Evolutionary conservation across 768 basidiomycete genomes (phyloP).

Genomic region (Daedaleopsis sinensis): DNA sequence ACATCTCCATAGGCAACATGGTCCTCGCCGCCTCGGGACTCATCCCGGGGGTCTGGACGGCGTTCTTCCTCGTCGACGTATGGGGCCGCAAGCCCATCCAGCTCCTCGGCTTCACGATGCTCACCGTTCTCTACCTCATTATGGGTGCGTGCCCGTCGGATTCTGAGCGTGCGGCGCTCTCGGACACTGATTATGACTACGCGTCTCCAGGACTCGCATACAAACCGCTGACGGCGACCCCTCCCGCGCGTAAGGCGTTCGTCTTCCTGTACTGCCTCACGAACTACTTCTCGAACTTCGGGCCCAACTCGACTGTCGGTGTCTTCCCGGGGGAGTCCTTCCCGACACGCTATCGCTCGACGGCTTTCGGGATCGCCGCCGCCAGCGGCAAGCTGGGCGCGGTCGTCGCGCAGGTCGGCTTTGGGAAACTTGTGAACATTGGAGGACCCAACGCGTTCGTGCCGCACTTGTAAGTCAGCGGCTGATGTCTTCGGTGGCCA

Average conservation of each 20-base stretch:
- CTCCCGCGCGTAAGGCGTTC: slow-evolving; percentile 55
- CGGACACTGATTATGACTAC: too few species aligned
- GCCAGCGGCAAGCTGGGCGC: slow-evolving; percentile 85
- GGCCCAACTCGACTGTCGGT: slow-evolving; percentile 81
- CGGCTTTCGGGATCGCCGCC: slow-evolving; percentile 82
- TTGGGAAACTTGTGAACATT: slow-evolving; percentile 67
- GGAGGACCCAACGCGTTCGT: slow-evolving; percentile 65
- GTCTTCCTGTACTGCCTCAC: slow-evolving; percentile 84
- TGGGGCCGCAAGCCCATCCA: slow-evolving; percentile 78
- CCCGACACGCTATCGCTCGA: slow-evolving; percentile 88
- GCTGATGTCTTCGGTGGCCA: slow-evolving; percentile 26
- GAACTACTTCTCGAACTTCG: slow-evolving; percentile 91
- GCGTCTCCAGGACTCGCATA: slow-evolving; percentile 61
- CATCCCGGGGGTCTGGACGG: slow-evolving; percentile 79
- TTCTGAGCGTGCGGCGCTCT: background rate
- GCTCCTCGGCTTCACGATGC: slow-evolving; percentile 38
- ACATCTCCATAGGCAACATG: slow-evolving; percentile 74
- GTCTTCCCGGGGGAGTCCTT: slow-evolving; percentile 81
- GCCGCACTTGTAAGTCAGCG: slow-evolving; percentile 65
- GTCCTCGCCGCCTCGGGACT: slow-evolving; percentile 77
- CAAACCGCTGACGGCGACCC: slow-evolving; percentile 52
- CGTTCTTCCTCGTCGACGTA: slow-evolving; percentile 67
- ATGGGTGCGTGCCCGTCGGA: slow-evolving; percentile 26
- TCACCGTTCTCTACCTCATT: slow-evolving; percentile 35
- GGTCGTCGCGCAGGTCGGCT: slow-evolving; percentile 79